These are phyloP conservation scores for Arthrobotrys megalospora DNA, from an alignment of 2,329 filamentous ascomycete genomes.

Conservation along the genomic window DNA sequence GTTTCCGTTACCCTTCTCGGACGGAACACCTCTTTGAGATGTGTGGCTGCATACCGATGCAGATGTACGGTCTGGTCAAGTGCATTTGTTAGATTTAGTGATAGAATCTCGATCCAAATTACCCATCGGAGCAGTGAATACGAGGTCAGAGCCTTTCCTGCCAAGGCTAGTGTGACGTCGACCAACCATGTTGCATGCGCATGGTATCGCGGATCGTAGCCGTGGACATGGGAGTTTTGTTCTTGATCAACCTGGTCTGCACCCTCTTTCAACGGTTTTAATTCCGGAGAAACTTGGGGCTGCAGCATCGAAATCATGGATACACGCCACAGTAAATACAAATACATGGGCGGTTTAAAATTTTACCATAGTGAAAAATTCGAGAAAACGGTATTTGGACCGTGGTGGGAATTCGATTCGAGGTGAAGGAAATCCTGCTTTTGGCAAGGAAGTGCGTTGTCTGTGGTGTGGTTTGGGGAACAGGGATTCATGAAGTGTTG, in stretches of 20 bases:
- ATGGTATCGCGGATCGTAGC: background rate
- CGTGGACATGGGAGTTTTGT: background rate
- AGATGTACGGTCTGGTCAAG: background rate
- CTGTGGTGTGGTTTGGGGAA: background rate
- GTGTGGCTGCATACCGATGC: background rate
- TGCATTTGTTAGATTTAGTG: conserved; percentile 1
- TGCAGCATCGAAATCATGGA: too few species aligned
- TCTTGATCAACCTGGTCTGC: too few species aligned
- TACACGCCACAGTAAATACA: too few species aligned
- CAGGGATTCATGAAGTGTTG: background rate
- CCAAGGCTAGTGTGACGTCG: conserved; percentile 41
- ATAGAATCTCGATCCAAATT: conserved; percentile 4
- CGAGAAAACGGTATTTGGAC: too few species aligned
- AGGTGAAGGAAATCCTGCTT: conserved; percentile 18
- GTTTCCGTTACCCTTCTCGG: too few species aligned
- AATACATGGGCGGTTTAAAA: too few species aligned
- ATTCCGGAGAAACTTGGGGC: too few species aligned
- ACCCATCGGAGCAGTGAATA: background rate
- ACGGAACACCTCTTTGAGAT: background rate
- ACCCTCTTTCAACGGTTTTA: too few species aligned
- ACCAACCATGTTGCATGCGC: background rate
- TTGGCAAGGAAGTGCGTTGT: conserved; percentile 3
- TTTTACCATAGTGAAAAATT: too few species aligned
- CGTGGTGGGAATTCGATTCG: background rate
- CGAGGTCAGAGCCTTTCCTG: background rate